Percentiles rank a stretch among this genome's conserved stretches.
phyloP scores from a whole-genome alignment of 371 early-diverging fungal genomes.

The Mucor piriformis region DNA sequence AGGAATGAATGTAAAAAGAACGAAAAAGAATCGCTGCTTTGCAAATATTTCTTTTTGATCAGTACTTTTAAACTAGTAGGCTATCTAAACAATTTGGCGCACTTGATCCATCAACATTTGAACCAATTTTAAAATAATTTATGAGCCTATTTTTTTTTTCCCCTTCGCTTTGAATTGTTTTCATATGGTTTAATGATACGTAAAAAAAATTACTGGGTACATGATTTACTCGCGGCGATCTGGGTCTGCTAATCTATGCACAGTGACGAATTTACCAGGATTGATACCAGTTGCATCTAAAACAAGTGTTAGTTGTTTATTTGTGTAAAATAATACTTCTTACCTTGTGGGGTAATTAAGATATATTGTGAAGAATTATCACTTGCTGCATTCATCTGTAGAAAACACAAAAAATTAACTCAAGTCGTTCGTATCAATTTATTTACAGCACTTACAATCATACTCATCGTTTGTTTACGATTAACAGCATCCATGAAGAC shows the following conservation, averaged over 20 bases:
- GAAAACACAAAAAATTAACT: neutral
- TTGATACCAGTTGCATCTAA: slow-evolving; percentile 58
- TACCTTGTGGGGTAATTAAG: slow-evolving; percentile 92
- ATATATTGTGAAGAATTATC: slow-evolving; percentile 85
- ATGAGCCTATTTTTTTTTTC: too few relatives aligned
- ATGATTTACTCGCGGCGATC: slow-evolving; percentile 35
- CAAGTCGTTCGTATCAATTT: too few relatives aligned
- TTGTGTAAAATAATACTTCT: neutral
- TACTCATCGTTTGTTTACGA: slow-evolving; percentile 81
- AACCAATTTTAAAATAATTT: too few relatives aligned
- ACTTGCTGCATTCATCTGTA: slow-evolving; percentile 76
- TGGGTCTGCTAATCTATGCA: slow-evolving; percentile 74
- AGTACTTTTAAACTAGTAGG: too few relatives aligned
- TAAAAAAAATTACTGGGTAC: too few relatives aligned
- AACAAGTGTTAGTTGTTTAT: slow-evolving; percentile 34
- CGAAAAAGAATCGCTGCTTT: too few relatives aligned
- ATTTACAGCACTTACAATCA: slow-evolving; percentile 62
- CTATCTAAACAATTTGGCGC: too few relatives aligned
- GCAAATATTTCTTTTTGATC: too few relatives aligned
- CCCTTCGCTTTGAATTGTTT: too few relatives aligned
- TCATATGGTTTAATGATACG: too few relatives aligned
- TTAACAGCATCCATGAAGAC: slow-evolving; percentile 99
- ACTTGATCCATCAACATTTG: too few relatives aligned
- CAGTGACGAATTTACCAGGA: slow-evolving; percentile 70
- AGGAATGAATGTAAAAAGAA: too few relatives aligned